Evolutionary conservation across 2,329 filamentous ascomycete genomes (phyloP).

Genomic region (Stemphylium lycopersici): DNA sequence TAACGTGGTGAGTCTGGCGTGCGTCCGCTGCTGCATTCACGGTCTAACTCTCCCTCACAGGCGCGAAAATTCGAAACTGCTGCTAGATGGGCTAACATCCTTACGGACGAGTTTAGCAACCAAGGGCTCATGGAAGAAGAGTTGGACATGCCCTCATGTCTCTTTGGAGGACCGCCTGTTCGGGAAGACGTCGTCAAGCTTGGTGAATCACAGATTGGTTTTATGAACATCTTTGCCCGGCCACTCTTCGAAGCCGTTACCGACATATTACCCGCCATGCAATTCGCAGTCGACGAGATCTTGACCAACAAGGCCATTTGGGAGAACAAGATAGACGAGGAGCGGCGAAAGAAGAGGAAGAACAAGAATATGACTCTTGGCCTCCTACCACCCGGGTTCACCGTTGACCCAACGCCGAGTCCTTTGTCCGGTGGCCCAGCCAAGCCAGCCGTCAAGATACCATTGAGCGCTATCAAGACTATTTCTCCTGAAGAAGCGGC

Average conservation of each 20-base stretch:
- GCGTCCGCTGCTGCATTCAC: background rate
- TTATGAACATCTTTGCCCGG: conserved; percentile 95
- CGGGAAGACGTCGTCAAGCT: conserved; percentile 83
- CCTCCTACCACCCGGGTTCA: conserved; percentile 27
- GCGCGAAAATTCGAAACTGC: conserved; percentile 84
- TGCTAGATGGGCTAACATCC: conserved; percentile 85
- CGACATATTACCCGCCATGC: conserved; percentile 83
- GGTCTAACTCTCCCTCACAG: conserved; percentile 52
- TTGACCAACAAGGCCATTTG: conserved; percentile 77
- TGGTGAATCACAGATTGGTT: conserved; percentile 86
- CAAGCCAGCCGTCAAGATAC: conserved; percentile 14
- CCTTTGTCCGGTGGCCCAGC: conserved; percentile 38
- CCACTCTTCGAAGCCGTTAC: conserved; percentile 89
- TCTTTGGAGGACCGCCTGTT: conserved; percentile 79
- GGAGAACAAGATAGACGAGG: conserved; percentile 69
- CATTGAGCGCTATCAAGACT: conserved; percentile 16
- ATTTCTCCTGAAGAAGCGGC: conserved; percentile 22
- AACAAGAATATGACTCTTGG: conserved; percentile 33
- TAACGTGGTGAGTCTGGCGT: conserved; percentile 77
- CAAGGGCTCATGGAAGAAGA: conserved; percentile 92
- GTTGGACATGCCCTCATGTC: conserved; percentile 82
- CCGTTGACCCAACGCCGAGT: conserved; percentile 42
- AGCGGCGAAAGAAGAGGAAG: conserved; percentile 60
- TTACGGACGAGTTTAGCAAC: conserved; percentile 94
- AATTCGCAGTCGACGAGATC: conserved; percentile 83